These are phyloP conservation scores for Cercospora berteroae DNA, from an alignment of 2,329 filamentous ascomycete genomes.

Conservation along the genomic window DNA sequence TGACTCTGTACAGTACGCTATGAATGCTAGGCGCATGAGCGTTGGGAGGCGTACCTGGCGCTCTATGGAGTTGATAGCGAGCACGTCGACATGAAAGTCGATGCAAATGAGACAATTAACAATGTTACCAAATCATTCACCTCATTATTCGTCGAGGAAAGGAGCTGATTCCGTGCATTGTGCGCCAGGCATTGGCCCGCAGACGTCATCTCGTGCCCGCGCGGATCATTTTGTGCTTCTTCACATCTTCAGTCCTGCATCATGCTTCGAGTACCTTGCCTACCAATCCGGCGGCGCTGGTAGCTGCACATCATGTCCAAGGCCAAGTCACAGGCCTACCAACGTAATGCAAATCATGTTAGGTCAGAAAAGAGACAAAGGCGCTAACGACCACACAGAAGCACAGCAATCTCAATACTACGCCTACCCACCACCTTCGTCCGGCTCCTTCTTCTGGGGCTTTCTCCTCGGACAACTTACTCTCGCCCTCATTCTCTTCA, in stretches of 20 bases:
- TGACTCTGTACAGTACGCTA: conserved; percentile 21
- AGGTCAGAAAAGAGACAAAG: not conserved
- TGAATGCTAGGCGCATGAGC: conserved; percentile 15
- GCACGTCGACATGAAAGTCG: conserved; percentile 8
- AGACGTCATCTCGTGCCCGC: conserved; percentile 9
- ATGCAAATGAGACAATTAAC: not conserved
- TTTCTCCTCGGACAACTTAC: conserved; percentile 91
- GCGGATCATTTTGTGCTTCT: conserved; percentile 5
- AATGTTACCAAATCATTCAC: not conserved
- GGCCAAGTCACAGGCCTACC: conserved; percentile 36
- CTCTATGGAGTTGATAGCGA: conserved; percentile 14
- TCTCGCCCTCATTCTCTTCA: conserved; percentile 83
- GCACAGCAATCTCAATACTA: conserved; percentile 23
- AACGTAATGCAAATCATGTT: conserved; percentile 23
- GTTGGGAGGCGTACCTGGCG: conserved; percentile 16
- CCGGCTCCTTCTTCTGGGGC: conserved; percentile 79
- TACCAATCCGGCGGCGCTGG: not conserved
- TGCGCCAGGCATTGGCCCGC: not conserved
- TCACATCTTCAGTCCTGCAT: not conserved
- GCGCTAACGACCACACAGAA: conserved; percentile 15
- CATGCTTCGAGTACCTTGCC: not conserved
- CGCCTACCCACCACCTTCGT: conserved; percentile 24
- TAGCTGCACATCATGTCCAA: conserved; percentile 34
- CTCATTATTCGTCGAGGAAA: not conserved
- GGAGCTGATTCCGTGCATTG: not conserved